Conservation (phyloP, 2,329 filamentous ascomycete species). For the Rugonectria rugulosa region DNA sequence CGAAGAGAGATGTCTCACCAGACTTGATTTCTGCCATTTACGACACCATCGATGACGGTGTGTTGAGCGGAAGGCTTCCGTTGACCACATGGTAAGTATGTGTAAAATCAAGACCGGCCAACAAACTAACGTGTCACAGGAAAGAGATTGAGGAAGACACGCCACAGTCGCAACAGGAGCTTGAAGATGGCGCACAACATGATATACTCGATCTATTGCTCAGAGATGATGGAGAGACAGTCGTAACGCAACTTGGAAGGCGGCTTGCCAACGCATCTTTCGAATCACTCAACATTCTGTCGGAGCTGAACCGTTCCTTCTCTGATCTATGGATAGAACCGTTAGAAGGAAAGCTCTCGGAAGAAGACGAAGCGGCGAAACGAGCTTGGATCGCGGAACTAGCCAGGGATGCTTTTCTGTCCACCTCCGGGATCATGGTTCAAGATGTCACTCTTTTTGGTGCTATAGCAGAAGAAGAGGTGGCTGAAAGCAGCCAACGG, state of each 20-base stretch:
- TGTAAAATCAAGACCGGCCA: background rate
- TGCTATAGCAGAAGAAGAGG: slow-evolving; percentile 15
- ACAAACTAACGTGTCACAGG: slow-evolving; percentile 30
- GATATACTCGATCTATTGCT: slow-evolving; percentile 41
- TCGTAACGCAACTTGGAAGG: slow-evolving; percentile 43
- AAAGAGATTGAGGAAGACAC: slow-evolving; percentile 35
- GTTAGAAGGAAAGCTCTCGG: slow-evolving; percentile 31
- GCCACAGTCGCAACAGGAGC: slow-evolving; percentile 4
- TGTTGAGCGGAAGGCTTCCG: slow-evolving; percentile 36
- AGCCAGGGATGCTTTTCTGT: slow-evolving; percentile 45
- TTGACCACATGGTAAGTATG: slow-evolving; percentile 45
- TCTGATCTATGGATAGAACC: slow-evolving; percentile 44
- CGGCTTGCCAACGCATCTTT: slow-evolving; percentile 33
- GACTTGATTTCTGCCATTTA: slow-evolving; percentile 39
- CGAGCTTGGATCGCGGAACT: slow-evolving; percentile 42
- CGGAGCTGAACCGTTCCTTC: slow-evolving; percentile 40
- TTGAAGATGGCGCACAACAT: slow-evolving; percentile 36
- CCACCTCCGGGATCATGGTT: slow-evolving; percentile 45
- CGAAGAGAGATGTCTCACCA: slow-evolving; percentile 36
- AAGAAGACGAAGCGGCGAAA: slow-evolving; percentile 34
- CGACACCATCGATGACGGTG: slow-evolving; percentile 36
- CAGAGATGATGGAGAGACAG: slow-evolving; percentile 34
- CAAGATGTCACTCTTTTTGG: slow-evolving; percentile 44
- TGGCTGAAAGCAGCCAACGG: slow-evolving; percentile 16
- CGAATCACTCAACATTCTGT: slow-evolving; percentile 35